Evolutionary conservation across 2,329 filamentous ascomycete genomes (phyloP), one percentile per base, ranked within the genome.

Genomic region (Pestalotiopsis sp.): DNA sequence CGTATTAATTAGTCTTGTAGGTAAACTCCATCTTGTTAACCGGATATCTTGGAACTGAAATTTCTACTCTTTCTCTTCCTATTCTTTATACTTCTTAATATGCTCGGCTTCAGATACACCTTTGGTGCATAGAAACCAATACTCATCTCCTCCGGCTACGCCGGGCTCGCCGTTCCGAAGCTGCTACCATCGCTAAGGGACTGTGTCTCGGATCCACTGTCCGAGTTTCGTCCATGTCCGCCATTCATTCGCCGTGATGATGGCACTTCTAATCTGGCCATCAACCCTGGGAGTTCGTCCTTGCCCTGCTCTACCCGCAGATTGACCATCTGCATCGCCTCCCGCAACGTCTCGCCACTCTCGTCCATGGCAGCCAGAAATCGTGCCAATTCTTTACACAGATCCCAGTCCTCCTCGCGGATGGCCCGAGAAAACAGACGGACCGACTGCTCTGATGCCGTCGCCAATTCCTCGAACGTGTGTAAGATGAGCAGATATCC

Each of bases 401-500:
- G 82, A 73, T 98, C 94, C 94, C 94, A 99, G 75, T 98, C 95
- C 62, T 90, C 89, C 78, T 94, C 94, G 39, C 89, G 85, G 74
- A 94, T 95, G 0, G 95, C 96, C 62, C 92, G 85, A 39, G 89
- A 89, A 67, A 99, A 86, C 26, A 99, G 83, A 13, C 94, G 88
- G 3, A 97, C 92, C 22, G 94, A 90, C 76, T 95, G 92, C 73
- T 93, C 90, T 14, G 89, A 91, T 22, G 90, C 91, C 1, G 89
- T 85, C 11, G 85, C 87, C 56, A 92, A 79, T 77, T 93, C 91
- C 71, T 92, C 89, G 68, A 92, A 85, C 0, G 94, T 97, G 76
- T 99, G 95, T 44, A 99, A 84, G 44, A 99, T 93, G 20, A 99
- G 88, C n/a, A 99, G 86, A 78, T 98, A 99, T 0, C 97, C 96